These are phyloP conservation scores for Seiridium unicorne DNA, from an alignment of 2,329 filamentous ascomycete genomes.

Conservation along the genomic window DNA sequence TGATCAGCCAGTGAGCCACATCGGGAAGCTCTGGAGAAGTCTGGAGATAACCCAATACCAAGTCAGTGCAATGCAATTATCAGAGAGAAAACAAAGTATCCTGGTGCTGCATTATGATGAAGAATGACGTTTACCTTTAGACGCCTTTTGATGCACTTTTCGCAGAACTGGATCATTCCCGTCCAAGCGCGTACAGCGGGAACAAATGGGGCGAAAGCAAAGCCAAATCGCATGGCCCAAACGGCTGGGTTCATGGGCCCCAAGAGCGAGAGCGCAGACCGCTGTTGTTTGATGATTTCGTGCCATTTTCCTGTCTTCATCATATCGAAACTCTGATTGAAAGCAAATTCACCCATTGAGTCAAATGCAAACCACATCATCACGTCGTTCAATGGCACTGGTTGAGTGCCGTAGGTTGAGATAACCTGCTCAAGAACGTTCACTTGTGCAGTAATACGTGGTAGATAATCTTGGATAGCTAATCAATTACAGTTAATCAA, in stretches of 20 bases:
- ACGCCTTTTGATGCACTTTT: not conserved
- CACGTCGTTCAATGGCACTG: constrained; percentile 8
- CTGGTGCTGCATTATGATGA: too few relatives aligned
- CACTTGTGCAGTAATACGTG: too few relatives aligned
- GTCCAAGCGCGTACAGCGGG: not conserved
- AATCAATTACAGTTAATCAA: too few relatives aligned
- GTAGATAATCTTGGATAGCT: too few relatives aligned
- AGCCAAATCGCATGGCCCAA: constrained; percentile 9
- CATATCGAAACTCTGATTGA: constrained; percentile 30
- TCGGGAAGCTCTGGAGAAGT: not conserved
- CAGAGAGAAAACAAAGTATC: not conserved
- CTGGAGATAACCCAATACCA: too few relatives aligned
- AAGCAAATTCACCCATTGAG: constrained; percentile 13
- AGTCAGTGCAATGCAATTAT: not conserved
- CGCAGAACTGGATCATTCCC: not conserved
- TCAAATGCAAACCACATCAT: constrained; percentile 30
- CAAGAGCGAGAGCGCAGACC: constrained; percentile 7
- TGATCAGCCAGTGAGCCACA: not conserved
- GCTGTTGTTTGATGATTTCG: constrained; percentile 18
- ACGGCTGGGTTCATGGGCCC: constrained; percentile 10
- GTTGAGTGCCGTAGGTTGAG: not conserved
- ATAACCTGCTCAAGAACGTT: not conserved
- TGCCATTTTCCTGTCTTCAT: constrained; percentile 24
- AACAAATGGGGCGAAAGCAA: constrained; percentile 7
- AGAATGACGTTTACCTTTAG: not conserved